Base-by-base conservation (phyloP, 495 filamentous ascomycete species). In the Daldinia vernicosa region DNA sequence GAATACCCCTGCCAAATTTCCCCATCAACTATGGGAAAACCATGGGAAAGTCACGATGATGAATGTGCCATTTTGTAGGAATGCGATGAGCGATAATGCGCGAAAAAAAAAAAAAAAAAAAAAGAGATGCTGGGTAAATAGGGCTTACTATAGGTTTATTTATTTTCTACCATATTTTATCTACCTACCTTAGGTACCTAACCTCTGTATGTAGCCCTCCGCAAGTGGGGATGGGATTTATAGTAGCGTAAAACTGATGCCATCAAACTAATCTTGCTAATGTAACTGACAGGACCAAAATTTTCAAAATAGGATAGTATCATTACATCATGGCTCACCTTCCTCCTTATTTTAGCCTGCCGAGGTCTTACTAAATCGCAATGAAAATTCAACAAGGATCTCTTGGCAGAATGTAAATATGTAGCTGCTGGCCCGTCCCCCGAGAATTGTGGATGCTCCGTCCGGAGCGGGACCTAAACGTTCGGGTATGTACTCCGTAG, bases 371-470 rank as follows among this genome's bases (percentile, higher is more conserved):
- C 45, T 67, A 63, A 53, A 58, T 22, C 27, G 32, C 11, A 37
- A 63, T 32, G 22, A 57, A 63, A 54, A 55, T 52, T 61, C 39
- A 33, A 59, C 7, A 64, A 12, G 27, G 37, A 12, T 12, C n/a
- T 53, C 63, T 60, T 64, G 43, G 43, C 43, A 47, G 24, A 22
- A 71, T 33, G 35, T 52, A 47, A 22, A 71, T 33, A 28, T 52
- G 35, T 51, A 51, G 45, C 28, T 63, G 47, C 57, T 47, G 43
- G 4, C 50, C 58, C 70, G 60, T 57, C 56, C 37, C 62, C 70
- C 61, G 65, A 69, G 12, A 66, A 54, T 53, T 69, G 66, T 66
- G 70, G 66, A 60, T 73, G 66, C 70, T 68, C 70, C 70, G 66
- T 30, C 66, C 70, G 70, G 70, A 66, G 66, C 66, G 70, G 66